phyloP scores from a whole-genome alignment of 1,284 basidiomycete species.

The Cryptococcus floricola region DNA sequence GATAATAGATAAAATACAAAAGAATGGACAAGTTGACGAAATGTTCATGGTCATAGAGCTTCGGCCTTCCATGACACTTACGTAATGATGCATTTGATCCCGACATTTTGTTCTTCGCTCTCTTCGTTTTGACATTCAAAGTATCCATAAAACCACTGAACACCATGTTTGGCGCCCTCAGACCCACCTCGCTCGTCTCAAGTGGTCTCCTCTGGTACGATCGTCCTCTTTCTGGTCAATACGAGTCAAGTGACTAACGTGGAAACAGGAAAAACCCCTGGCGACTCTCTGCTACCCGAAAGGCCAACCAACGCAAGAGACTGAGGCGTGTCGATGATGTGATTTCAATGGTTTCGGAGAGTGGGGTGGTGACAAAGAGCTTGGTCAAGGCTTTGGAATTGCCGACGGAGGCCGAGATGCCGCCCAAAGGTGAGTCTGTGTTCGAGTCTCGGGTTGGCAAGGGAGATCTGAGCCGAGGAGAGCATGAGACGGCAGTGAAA shows the following conservation, averaged over 20 bases:
- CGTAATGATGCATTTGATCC: not conserved
- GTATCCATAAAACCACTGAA: not conserved
- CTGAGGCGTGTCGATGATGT: conserved; percentile 91
- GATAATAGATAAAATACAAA: not conserved
- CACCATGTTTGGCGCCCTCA: conserved; percentile 39
- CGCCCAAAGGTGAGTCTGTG: conserved; percentile 47
- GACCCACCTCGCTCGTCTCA: conserved; percentile 20
- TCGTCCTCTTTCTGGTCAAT: conserved; percentile 4
- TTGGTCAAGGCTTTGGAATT: conserved; percentile 27
- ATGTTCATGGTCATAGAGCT: too few relatives aligned
- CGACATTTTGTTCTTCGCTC: not conserved
- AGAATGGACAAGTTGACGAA: not conserved
- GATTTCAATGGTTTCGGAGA: conserved; percentile 77
- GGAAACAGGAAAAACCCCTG: conserved; percentile 82
- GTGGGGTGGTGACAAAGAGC: conserved; percentile 69
- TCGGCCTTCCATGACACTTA: too few relatives aligned
- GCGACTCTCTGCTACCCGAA: conserved; percentile 84
- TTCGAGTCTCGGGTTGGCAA: not conserved
- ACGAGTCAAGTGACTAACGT: not conserved
- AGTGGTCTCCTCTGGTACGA: conserved; percentile 38
- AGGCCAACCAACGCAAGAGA: conserved; percentile 81
- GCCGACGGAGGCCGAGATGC: conserved; percentile 51
- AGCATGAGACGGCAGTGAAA: too few relatives aligned
- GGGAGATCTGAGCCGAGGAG: not conserved
- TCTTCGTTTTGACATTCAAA: not conserved